Evolutionary conservation across 108 stramenopile genomes (phyloP), one percentile per base, ranked within the genome.

Genomic region (Tribonema minus): DNA sequence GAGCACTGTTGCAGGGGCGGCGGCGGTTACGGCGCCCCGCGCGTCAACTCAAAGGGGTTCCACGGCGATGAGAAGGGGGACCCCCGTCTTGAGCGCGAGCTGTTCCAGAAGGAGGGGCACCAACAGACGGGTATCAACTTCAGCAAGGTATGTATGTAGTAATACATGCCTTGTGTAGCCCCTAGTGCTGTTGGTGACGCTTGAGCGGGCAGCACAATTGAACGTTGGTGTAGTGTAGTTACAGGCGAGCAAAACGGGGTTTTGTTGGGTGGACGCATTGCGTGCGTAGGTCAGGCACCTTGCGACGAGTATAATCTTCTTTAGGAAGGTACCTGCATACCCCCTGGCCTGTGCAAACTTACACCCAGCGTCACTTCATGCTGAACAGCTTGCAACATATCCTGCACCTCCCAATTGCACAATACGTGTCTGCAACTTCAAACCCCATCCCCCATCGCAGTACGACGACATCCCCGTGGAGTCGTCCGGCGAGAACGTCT

Each of bases 71-170:
- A 68, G 79, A 29, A 79, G 29, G 77, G 61, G 32, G 80, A 86
- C 72, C 64, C 66, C 39, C 85, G 85, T 20, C 77, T 88, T 20
- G 88, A 88, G 74, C 36, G 62, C 12, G 54, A 87, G 37, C 61
- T 89, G 29, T 89, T 88, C 72, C 61, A 70, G 27, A 72, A 59
- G n/a, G 40, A 60, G 25, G 81, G 83, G 26, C 86, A 91, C 61
- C 92, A 94, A 77, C 93, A 91, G 25, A 89, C 94, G n/a, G 98
- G 98, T n/a, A 97, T 99, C 89, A 97, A 99, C 88, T 99, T 99
- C 81, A 94, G 96, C 84, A 91, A 84, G 83, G 82, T 85, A 58
- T 0, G 54, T 25, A 0, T 29, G 1, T 46, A 46, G 9, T 46
- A 6, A 12, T 46, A 12, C 15, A 12, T 6, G 9, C 15, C 9